Percentiles rank a stretch among this genome's conserved stretches.
Conservation (phyloP, 306 rosid species). For the Mimosa pudica region DNA sequence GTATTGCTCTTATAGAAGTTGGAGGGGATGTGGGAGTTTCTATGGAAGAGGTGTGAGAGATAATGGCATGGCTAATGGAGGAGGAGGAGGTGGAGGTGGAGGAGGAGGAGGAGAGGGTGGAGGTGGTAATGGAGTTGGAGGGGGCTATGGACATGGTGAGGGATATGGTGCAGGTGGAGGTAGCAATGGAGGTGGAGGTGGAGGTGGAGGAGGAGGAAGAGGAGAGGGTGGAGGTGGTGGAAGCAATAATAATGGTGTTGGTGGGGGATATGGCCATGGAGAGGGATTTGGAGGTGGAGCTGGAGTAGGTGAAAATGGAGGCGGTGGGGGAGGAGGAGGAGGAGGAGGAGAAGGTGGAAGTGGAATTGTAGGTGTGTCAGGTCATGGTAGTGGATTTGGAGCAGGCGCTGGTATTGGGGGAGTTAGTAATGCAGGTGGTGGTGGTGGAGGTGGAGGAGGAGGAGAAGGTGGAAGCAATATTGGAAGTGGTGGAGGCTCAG, state of each 20-base stretch:
- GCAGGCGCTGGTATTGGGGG: constrained; percentile 33
- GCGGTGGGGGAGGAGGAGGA: constrained; percentile 30
- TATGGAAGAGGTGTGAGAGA: constrained; percentile 33
- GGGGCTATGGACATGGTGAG: constrained; percentile 30
- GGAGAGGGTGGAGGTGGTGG: not conserved
- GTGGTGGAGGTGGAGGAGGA: constrained; percentile 37
- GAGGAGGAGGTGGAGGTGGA: not conserved
- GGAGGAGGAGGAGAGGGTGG: not conserved
- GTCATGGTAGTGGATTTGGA: constrained; percentile 40
- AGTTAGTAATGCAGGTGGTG: constrained; percentile 5
- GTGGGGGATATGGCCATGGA: constrained; percentile 43
- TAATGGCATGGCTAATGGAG: not conserved
- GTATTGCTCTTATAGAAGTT: constrained; percentile 39
- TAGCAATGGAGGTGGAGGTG: not conserved
- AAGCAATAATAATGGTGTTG: not conserved
- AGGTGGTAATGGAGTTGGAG: not conserved
- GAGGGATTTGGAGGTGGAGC: constrained; percentile 33
- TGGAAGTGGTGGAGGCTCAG: constrained; percentile 46
- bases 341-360: constrained; percentile 23
- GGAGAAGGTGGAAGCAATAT: constrained; percentile 43
- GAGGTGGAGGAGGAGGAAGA: not conserved
- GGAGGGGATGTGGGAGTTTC: constrained; percentile 60
- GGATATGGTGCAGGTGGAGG: constrained; percentile 30
- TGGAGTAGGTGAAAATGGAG: constrained; percentile 7
- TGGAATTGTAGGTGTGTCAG: constrained; percentile 21